Conservation (phyloP, 257 asterid genomes). For the Solanum clarkiae region DNA sequence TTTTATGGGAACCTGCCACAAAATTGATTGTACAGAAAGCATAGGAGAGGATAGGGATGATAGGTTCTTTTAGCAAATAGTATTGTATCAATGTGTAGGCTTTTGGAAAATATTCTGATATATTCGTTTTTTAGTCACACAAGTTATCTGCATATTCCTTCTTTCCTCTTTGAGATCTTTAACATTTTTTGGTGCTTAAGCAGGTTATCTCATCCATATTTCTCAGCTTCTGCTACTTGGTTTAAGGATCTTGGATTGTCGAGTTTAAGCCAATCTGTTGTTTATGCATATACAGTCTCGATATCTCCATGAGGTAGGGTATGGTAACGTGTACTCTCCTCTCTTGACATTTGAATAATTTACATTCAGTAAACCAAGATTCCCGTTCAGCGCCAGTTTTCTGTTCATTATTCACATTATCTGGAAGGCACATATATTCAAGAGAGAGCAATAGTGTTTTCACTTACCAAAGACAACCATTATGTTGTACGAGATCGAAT, state of each 20-base stretch:
- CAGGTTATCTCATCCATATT: neutral
- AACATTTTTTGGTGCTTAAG: neutral
- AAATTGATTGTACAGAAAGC: conserved; percentile 40
- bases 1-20: conserved; percentile 24
- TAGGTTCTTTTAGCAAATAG: neutral
- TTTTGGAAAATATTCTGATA: neutral
- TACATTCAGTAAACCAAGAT: neutral
- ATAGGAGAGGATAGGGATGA: neutral
- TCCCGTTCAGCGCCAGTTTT: too few relatives aligned
- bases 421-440: too few relatives aligned
- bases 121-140: neutral
- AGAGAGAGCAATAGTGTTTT: neutral
- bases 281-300: neutral
- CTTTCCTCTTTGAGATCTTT: neutral
- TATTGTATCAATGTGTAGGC: conserved; percentile 14
- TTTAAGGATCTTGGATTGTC: neutral
- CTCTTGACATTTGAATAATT: too few relatives aligned
- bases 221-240: neutral
- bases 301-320: too few relatives aligned
- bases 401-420: neutral
- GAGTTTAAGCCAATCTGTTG: neutral
- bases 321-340: too few relatives aligned
- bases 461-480: neutral
- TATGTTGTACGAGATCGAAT: neutral
- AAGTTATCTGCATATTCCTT: neutral